Conservation (phyloP, 805 yeast species). For the Kodamaea neixiangensis region DNA sequence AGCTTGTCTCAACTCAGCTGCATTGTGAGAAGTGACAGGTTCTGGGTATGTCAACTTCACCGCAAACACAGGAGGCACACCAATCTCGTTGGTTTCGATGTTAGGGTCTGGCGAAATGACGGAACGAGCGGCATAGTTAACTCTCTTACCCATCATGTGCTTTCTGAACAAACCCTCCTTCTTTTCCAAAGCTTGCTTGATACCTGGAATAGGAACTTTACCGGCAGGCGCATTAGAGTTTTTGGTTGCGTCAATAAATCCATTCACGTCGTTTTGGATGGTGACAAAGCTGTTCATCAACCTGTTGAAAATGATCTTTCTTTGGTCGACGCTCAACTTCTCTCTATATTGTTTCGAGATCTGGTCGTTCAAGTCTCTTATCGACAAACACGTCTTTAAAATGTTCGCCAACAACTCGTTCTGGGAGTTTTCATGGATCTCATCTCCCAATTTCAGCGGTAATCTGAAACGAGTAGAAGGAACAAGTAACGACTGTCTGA, state of each 20-base stretch:
- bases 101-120: slow-evolving; percentile 99
- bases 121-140: slow-evolving; percentile 97
- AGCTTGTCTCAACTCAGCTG: slow-evolving; percentile 87
- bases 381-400: slow-evolving; percentile 74
- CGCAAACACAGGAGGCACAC: slow-evolving; percentile 99
- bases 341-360: slow-evolving; percentile 61
- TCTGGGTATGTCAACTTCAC: slow-evolving; percentile 95
- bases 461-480: slow-evolving; percentile 96
- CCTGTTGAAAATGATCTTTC: slow-evolving; percentile 78
- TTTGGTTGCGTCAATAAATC: slow-evolving; percentile 88
- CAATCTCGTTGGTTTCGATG: slow-evolving; percentile 96
- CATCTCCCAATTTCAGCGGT: slow-evolving; percentile 97
- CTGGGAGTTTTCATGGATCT: slow-evolving; percentile 90
- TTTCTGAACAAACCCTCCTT: slow-evolving; percentile 98
- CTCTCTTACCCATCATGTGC: slow-evolving; percentile 99
- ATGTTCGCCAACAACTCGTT: slow-evolving; percentile 84
- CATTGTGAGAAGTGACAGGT: slow-evolving; percentile 92
- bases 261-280: slow-evolving; percentile 92
- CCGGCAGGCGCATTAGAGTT: slow-evolving; percentile 72
- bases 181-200: slow-evolving; percentile 96
- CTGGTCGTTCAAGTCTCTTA: slow-evolving; percentile 88
- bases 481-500: slow-evolving; percentile 83
- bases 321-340: slow-evolving; percentile 56
- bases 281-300: slow-evolving; percentile 96
- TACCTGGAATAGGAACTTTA: slow-evolving; percentile 85